Percentiles rank a stretch among this genome's conserved stretches.
phyloP scores from a whole-genome alignment of 2,329 filamentous ascomycete genomes.

The Rhynchosporium graminicola region DNA sequence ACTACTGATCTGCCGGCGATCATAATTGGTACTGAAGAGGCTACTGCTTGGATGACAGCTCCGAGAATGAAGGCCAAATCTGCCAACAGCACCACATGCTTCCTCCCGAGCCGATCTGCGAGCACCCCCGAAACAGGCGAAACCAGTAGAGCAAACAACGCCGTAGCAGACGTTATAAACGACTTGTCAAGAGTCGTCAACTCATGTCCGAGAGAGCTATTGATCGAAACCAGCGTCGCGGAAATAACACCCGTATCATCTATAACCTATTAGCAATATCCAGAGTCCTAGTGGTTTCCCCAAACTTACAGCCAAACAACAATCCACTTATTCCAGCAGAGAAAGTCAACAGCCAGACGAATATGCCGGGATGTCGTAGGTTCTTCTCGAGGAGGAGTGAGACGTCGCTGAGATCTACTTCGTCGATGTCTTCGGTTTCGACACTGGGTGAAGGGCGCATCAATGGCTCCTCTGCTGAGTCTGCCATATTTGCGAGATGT shows the following conservation, averaged over 20 bases:
- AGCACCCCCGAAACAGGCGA: conserved; percentile 66
- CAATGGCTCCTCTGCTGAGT: conserved; percentile 36
- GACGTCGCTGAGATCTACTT: conserved; percentile 31
- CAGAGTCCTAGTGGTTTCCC: background rate
- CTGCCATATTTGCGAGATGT: conserved; percentile 34
- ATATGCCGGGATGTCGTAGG: conserved; percentile 44
- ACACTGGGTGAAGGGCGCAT: conserved; percentile 31
- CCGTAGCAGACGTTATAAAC: conserved; percentile 69
- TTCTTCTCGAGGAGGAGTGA: conserved; percentile 38
- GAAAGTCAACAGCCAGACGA: conserved; percentile 62
- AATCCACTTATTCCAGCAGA: conserved; percentile 68
- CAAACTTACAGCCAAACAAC: conserved; percentile 63
- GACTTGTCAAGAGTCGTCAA: conserved; percentile 68
- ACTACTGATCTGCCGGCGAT: conserved; percentile 68
- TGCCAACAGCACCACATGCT: conserved; percentile 62
- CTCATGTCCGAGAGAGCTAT: conserved; percentile 54
- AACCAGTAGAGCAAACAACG: conserved; percentile 63
- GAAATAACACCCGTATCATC: conserved; percentile 58
- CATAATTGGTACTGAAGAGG: conserved; percentile 62
- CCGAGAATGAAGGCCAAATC: conserved; percentile 69
- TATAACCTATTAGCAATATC: conserved; percentile 17
- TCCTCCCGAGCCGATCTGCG: conserved; percentile 62
- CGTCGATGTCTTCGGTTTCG: conserved; percentile 22
- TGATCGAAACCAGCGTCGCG: conserved; percentile 65
- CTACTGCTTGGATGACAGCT: conserved; percentile 63